Base-by-base conservation (phyloP, 805 yeast genomes). In the Nakazawaea wickerhamii region DNA sequence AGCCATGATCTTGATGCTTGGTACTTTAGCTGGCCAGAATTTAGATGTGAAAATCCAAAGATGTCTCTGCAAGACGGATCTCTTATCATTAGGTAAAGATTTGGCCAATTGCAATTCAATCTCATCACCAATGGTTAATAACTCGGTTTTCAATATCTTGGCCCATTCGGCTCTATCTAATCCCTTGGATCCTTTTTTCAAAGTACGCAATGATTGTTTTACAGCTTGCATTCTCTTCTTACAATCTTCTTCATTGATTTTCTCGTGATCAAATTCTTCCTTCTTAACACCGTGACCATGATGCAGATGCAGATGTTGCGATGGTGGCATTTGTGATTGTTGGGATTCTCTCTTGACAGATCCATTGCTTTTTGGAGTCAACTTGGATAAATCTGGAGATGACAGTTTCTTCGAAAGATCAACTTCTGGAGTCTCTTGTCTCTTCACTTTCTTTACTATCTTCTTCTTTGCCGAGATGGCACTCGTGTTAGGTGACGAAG, bases 11-110 rank as follows among this genome's bases (percentile, higher is more conserved):
- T 83, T 83, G 30, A 68, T 61, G 47, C 91, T 81, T 32, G 84
- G 77, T n/a, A 81, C 96, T 48, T 75, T 74, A 3, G 79, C 84
- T 2, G 96, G 96, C 96, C 96, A 88, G 64, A 79, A 88, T 41
- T 76, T 73, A 17, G 89, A 72, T 4, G 93, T 87, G 58, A 82
- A 87, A 23, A 84, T 75, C 96, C 96, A 88, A 46, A 88, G 62
- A 53, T 87, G 93, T 56, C 75, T 81, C 44, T 68, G 66, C 26
- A 35, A 30, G 8, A 15, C 18, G 17, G 18, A n/a, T 45, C 65
- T 52, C 54, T 68, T 73, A 2, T 44, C 35, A 18, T 47, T 54
- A 31, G 47, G 42, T 8, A 7, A 7, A 23, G 13, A 49, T 52
- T 13, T 45, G 44, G 18, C 67, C 68, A 28, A 28, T 30, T 61